Evolutionary conservation across 768 basidiomycete genomes (phyloP).

Genomic region (Pleurotus giganteus): DNA sequence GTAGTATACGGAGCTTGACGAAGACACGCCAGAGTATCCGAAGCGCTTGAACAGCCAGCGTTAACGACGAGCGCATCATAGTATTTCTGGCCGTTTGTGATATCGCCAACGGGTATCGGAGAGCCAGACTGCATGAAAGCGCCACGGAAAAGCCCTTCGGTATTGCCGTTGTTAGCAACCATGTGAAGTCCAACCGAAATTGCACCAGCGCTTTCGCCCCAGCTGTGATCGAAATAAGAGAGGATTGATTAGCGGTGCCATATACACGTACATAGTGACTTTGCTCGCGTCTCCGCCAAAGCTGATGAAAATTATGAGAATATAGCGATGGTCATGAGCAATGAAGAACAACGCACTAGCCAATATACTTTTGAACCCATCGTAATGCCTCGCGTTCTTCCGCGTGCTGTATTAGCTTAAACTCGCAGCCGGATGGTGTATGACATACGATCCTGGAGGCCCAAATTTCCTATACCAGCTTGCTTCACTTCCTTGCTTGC

Average conservation of each 20-base stretch:
- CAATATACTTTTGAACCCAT: conserved; percentile 69
- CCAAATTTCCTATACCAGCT: conserved; percentile 58
- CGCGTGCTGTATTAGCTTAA: neutral
- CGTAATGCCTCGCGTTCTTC: conserved; percentile 54
- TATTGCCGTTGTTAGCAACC: conserved; percentile 42
- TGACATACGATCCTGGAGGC: conserved; percentile 61
- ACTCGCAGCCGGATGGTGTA: neutral
- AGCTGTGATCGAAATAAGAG: conserved; percentile 18
- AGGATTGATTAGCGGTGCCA: neutral
- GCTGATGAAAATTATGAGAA: neutral
- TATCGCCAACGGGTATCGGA: conserved; percentile 41
- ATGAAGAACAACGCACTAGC: conserved; percentile 24
- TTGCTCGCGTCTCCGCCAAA: conserved; percentile 63
- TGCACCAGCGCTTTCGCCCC: conserved; percentile 49
- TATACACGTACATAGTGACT: conserved; percentile 57
- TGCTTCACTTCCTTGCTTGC: conserved; percentile 48
- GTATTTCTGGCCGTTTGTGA: conserved; percentile 40
- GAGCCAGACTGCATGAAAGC: conserved; percentile 52
- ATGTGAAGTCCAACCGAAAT: conserved; percentile 52
- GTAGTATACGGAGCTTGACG: conserved; percentile 32
- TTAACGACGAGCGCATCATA: conserved; percentile 40
- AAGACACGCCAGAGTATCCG: conserved; percentile 41
- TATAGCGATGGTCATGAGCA: neutral
- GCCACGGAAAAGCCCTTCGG: conserved; percentile 44
- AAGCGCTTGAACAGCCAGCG: conserved; percentile 27